phyloP scores from a whole-genome alignment of 495 filamentous ascomycete genomes.

The Daldinia grandis region DNA sequence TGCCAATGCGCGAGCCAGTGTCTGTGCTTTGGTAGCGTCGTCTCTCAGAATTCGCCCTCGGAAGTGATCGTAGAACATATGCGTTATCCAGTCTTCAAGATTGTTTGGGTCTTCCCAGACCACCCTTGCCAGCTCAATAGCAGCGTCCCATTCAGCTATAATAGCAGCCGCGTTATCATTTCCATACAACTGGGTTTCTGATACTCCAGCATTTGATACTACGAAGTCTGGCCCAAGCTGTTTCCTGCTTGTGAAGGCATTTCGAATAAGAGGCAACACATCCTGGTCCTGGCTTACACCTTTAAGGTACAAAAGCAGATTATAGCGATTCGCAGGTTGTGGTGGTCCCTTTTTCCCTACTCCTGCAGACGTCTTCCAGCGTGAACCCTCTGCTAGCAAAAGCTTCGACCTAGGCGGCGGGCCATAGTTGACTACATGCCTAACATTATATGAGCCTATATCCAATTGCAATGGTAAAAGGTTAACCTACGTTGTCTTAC shows the following conservation, averaged over 20 bases:
- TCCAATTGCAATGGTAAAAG: neutral
- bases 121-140: slow-evolving; percentile 5
- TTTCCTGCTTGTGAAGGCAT: neutral
- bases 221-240: neutral
- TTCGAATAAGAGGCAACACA: neutral
- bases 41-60: neutral
- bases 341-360: neutral
- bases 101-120: neutral
- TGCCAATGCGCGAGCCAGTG: neutral
- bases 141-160: neutral
- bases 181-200: neutral
- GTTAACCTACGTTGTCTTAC: neutral
- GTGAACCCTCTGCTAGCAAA: slow-evolving; percentile 2
- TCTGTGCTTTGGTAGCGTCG: neutral
- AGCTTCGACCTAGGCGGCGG: neutral
- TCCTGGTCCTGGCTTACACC: neutral
- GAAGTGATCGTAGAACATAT: neutral
- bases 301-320: neutral
- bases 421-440: neutral
- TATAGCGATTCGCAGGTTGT: slow-evolving; percentile 1
- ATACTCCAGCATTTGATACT: neutral
- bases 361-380: neutral
- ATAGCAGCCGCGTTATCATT: slow-evolving; percentile 1
- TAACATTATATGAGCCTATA: neutral
- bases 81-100: neutral